These are phyloP conservation scores for Musa schizocarpa DNA, from an alignment of 176 grass and related monocot genomes.

Conservation along the genomic window DNA sequence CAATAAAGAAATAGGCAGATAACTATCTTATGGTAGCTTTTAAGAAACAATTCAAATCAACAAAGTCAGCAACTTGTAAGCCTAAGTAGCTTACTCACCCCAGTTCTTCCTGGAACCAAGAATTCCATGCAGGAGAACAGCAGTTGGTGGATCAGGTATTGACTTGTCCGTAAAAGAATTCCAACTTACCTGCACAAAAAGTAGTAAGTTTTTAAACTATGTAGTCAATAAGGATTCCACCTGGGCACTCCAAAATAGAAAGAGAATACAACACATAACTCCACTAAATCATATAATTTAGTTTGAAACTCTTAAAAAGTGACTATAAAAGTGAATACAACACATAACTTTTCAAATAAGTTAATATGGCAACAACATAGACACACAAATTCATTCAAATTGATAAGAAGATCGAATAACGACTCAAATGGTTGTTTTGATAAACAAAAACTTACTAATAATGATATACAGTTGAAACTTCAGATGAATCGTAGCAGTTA, in stretches of 20 bases:
- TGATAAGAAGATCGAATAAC: too few species aligned
- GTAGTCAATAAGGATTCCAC: neutral
- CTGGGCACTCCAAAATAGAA: neutral
- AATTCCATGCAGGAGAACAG: constrained; percentile 95
- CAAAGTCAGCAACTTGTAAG: neutral
- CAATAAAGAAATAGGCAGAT: constrained; percentile 3
- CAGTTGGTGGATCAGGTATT: constrained; percentile 89
- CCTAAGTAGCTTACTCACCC: constrained; percentile 43
- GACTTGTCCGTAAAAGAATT: constrained; percentile 97
- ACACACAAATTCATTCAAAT: too few species aligned
- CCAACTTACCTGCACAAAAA: constrained; percentile 59
- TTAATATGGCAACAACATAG: too few species aligned
- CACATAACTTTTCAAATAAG: too few species aligned
- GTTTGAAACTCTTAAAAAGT: too few species aligned
- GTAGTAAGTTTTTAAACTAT: neutral
- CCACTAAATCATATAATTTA: too few species aligned
- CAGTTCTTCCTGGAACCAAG: constrained; percentile 94
- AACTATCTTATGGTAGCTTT: neutral
- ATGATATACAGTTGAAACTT: too few species aligned
- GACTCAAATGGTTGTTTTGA: too few species aligned
- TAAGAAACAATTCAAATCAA: neutral
- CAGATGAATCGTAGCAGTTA: too few species aligned
- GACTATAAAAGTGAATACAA: too few species aligned
- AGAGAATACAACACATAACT: neutral
- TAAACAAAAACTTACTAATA: too few species aligned